phyloP scores from a whole-genome alignment of 768 basidiomycete genomes.

The Bullera alba region DNA sequence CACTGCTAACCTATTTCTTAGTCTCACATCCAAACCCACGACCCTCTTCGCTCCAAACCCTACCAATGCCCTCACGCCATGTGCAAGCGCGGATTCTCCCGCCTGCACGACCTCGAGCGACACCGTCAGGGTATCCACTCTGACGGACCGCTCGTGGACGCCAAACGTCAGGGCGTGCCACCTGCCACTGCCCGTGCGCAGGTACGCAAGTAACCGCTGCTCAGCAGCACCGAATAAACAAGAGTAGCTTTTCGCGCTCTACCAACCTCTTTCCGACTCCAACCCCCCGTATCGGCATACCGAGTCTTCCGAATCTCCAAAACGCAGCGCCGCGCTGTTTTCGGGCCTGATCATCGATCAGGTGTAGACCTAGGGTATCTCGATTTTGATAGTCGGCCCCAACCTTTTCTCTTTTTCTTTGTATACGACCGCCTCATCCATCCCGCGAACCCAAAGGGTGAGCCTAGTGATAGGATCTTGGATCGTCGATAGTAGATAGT shows the following conservation, averaged over 20 bases:
- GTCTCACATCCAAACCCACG: constrained; percentile 85
- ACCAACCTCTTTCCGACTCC: constrained; percentile 22
- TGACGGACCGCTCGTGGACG: constrained; percentile 43
- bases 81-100: constrained; percentile 84
- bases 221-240: constrained; percentile 19
- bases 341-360: constrained; percentile 31
- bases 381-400: constrained; percentile 30
- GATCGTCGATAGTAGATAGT: constrained; percentile 32
- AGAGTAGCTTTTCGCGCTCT: constrained; percentile 33
- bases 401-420: constrained; percentile 8
- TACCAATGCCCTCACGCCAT: constrained; percentile 77
- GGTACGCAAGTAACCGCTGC: constrained; percentile 20
- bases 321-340: constrained; percentile 40
- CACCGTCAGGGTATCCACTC: constrained; percentile 53
- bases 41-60: constrained; percentile 82
- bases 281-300: constrained; percentile 19
- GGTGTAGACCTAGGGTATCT: constrained; percentile 39
- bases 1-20: constrained; percentile 10
- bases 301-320: constrained; percentile 29
- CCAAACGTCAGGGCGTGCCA: constrained; percentile 40
- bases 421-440: constrained; percentile 46
- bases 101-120: constrained; percentile 87
- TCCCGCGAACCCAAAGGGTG: constrained; percentile 38
- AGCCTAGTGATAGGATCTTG: constrained; percentile 48
- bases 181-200: constrained; percentile 42